A percentile compares a stretch with the other conserved stretches of the same genome.
Evolutionary conservation across 331 rosid species (phyloP).

Genomic region (Pyracantha coccinea): DNA sequence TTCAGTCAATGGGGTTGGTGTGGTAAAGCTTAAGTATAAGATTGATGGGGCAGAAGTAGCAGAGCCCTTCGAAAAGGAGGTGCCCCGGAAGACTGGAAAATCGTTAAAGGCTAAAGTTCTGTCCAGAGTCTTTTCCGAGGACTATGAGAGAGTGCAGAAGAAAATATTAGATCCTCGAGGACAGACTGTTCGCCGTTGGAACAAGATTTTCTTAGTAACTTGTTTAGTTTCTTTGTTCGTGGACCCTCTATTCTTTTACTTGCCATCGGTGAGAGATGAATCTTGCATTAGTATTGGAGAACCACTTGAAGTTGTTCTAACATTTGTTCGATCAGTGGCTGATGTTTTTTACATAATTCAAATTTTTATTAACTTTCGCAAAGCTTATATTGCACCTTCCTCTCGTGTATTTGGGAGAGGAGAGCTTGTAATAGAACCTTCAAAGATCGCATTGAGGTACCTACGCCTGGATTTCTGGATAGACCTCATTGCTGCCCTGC

Average conservation of each 20-base stretch:
- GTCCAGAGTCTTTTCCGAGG: conserved; percentile 86
- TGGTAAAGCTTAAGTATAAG: conserved; percentile 50
- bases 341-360: conserved; percentile 70
- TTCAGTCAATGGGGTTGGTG: conserved; percentile 22
- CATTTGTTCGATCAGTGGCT: conserved; percentile 54
- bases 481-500: conserved; percentile 75
- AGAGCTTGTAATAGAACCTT: conserved; percentile 72
- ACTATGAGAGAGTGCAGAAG: conserved; percentile 56
- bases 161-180: conserved; percentile 80
- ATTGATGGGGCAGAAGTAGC: conserved; percentile 52
- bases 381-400: conserved; percentile 81
- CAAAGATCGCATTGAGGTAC: conserved; percentile 62
- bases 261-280: conserved; percentile 47
- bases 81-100: conserved; percentile 31
- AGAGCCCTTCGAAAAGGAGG: conserved; percentile 31
- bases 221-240: conserved; percentile 74
- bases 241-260: conserved; percentile 85
- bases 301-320: conserved; percentile 53
- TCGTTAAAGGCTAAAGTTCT: conserved; percentile 57
- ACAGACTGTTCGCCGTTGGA: conserved; percentile 52
- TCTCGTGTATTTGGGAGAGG: conserved; percentile 91
- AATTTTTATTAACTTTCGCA: conserved; percentile 53
- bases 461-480: conserved; percentile 49
- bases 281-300: conserved; percentile 62
- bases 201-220: conserved; percentile 66